A percentile compares a stretch with the other conserved stretches of the same genome.
phyloP scores from a whole-genome alignment of 306 rosid species.

The Abrus pulchellus region DNA sequence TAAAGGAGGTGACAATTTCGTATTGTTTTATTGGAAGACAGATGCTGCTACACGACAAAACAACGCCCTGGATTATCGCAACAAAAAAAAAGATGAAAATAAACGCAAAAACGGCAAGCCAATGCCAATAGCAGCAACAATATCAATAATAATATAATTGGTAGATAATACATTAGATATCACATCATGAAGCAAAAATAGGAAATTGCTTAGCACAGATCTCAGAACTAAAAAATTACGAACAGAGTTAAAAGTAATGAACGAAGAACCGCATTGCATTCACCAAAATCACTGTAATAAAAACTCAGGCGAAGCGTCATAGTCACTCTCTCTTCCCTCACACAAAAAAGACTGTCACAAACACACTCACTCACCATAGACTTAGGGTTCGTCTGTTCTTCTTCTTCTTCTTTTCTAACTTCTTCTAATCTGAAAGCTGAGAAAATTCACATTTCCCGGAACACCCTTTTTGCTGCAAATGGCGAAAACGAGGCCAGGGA shows the following conservation, averaged over 20 bases:
- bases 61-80: background rate
- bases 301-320: conserved; percentile 52
- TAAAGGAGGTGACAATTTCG: background rate
- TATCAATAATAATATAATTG: too few relatives aligned
- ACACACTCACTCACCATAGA: background rate
- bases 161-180: background rate
- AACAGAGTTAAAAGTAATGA: conserved; percentile 22
- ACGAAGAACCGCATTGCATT: conserved; percentile 31
- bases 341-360: background rate
- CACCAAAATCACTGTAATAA: conserved; percentile 33
- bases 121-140: too few relatives aligned
- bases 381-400: conserved; percentile 44
- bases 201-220: background rate
- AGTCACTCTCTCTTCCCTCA: conserved; percentile 20
- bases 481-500: conserved; percentile 71
- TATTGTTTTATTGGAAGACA: background rate
- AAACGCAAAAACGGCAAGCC: background rate
- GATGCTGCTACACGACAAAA: background rate
- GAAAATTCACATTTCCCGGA: conserved; percentile 12
- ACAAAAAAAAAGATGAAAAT: background rate
- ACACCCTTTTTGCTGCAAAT: conserved; percentile 29
- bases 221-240: background rate
- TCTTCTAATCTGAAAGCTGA: background rate
- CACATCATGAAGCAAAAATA: background rate
- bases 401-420: background rate